Evolutionary conservation across 768 basidiomycete genomes (phyloP).

Genomic region (Boletus subparvulus): DNA sequence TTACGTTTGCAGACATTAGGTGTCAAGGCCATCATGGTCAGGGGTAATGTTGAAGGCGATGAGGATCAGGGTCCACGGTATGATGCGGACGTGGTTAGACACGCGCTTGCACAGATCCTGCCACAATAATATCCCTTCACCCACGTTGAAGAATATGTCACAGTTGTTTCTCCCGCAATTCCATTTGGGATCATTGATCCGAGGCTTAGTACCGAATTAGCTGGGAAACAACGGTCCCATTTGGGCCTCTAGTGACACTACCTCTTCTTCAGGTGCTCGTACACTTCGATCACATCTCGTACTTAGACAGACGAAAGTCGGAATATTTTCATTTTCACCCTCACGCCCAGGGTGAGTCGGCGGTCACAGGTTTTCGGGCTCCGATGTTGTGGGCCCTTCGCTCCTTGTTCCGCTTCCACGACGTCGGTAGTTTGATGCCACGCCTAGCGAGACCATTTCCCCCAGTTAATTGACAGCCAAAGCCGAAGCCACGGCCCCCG

Average conservation of each 20-base stretch:
- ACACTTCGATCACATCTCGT: neutral
- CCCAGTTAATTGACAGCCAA: neutral
- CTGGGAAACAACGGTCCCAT: neutral
- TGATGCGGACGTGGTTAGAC: conserved; percentile 44
- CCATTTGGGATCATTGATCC: neutral
- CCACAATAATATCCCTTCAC: neutral
- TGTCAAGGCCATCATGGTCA: conserved; percentile 56
- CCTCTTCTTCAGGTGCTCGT: neutral
- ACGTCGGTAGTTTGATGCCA: neutral
- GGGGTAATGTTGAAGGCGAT: conserved; percentile 20
- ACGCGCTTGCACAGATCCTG: conserved; percentile 40
- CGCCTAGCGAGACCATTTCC: neutral
- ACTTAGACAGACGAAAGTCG: neutral
- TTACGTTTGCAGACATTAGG: conserved; percentile 48
- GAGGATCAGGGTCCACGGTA: conserved; percentile 39
- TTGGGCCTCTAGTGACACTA: neutral
- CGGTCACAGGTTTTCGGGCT: neutral
- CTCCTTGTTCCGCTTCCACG: neutral
- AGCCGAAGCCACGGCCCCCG: neutral
- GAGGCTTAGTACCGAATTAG: neutral
- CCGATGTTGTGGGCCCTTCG: neutral
- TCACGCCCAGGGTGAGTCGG: neutral
- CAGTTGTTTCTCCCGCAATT: conserved; percentile 7
- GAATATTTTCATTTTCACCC: neutral
- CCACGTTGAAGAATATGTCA: neutral